phyloP scores from a whole-genome alignment of 192 early-diverging fungal genomes.

The Paraglomus brasilianum region DNA sequence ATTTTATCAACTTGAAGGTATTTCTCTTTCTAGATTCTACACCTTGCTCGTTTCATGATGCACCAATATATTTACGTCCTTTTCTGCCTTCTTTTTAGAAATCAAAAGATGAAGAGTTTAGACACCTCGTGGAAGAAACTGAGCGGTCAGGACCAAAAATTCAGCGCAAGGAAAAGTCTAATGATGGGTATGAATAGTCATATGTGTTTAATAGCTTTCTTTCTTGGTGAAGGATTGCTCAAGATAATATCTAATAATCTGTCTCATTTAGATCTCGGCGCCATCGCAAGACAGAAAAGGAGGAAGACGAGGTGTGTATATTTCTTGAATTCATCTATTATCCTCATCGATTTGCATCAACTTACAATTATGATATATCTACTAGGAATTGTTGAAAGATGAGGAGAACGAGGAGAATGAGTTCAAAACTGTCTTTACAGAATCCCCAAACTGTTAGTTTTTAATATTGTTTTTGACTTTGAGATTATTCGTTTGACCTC shows the following conservation, averaged over 20 bases:
- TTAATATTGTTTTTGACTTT: conserved; percentile 5
- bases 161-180: too few relatives aligned
- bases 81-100: conserved; percentile 16
- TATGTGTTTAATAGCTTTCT: neutral
- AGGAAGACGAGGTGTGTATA: conserved; percentile 69
- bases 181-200: too few relatives aligned
- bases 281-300: conserved; percentile 94
- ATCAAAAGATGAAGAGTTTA: conserved; percentile 57
- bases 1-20: conserved; percentile 60
- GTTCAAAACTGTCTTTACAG: conserved; percentile 71
- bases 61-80: too few relatives aligned
- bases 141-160: conserved; percentile 24
- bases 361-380: neutral
- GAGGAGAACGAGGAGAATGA: conserved; percentile 60
- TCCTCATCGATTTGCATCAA: too few relatives aligned
- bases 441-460: conserved; percentile 79
- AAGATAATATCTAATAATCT: neutral
- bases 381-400: conserved; percentile 82
- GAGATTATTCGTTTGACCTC: neutral
- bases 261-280: conserved; percentile 60
- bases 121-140: conserved; percentile 47
- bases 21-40: neutral
- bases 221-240: neutral
- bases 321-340: too few relatives aligned
- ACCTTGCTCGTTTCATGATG: too few relatives aligned